Conservation (phyloP, 129 eudicot genomes). For the sunflower (Helianthus annuus) region DNA sequence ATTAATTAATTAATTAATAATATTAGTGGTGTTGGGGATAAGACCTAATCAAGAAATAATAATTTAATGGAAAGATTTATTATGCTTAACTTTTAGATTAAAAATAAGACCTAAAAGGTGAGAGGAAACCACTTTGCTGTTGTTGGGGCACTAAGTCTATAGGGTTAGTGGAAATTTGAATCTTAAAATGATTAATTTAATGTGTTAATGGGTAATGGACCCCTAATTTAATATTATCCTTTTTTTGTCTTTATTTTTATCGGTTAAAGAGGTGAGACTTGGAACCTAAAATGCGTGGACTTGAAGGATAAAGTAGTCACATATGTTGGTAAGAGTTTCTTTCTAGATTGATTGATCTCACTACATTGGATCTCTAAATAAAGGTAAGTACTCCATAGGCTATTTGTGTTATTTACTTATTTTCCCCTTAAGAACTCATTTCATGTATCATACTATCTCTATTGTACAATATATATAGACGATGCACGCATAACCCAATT, state of each 20-base stretch:
- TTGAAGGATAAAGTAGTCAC: conserved; percentile 33
- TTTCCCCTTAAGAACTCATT: background rate
- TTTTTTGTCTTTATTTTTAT: conserved; percentile 32
- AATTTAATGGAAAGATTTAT: conserved; percentile 44
- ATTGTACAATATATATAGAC: no score
- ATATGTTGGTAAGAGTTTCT: conserved; percentile 26
- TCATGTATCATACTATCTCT: no score
- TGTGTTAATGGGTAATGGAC: conserved; percentile 40
- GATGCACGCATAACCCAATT: no score
- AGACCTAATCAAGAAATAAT: background rate
- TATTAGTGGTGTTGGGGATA: conserved; percentile 45
- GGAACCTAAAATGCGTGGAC: conserved; percentile 29
- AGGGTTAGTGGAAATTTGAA: conserved; percentile 55
- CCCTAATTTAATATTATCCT: conserved; percentile 18
- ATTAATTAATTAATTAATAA: conserved; percentile 29
- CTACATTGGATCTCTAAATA: conserved; percentile 18
- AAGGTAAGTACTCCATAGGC: conserved; percentile 11
- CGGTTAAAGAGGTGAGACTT: conserved; percentile 23
- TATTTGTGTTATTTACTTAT: background rate
- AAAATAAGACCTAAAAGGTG: conserved; percentile 59
- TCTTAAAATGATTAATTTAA: conserved; percentile 37
- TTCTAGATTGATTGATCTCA: conserved; percentile 27
- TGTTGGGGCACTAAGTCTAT: conserved; percentile 81
- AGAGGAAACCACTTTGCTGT: conserved; percentile 71
- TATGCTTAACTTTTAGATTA: conserved; percentile 32